Evolutionary conservation across 2,329 filamentous ascomycete genomes (phyloP).

Genomic region (Sphaerostilbella broomeana): DNA sequence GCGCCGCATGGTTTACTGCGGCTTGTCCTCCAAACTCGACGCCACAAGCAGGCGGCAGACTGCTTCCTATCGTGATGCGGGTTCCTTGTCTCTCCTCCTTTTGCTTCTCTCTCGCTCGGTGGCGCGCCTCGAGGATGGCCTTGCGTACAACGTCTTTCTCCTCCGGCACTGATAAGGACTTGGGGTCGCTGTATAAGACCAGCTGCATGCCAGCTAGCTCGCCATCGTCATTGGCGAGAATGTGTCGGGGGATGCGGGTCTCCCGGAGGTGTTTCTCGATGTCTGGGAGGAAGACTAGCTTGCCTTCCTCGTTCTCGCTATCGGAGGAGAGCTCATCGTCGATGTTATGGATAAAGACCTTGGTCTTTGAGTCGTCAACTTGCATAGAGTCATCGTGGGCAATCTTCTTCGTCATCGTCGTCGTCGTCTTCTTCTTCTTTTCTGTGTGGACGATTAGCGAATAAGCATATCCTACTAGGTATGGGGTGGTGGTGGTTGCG

Average conservation of each 20-base stretch:
- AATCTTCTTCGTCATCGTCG: too few species aligned
- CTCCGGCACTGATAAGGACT: constrained; percentile 66
- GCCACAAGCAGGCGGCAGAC: too few species aligned
- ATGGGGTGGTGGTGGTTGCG: too few species aligned
- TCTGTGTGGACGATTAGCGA: constrained; percentile 39
- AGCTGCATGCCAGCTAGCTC: constrained; percentile 61
- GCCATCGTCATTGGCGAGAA: constrained; percentile 53
- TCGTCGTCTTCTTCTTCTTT: too few species aligned
- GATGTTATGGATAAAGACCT: constrained; percentile 85
- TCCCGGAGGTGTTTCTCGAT: constrained; percentile 73
- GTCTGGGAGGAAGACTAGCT: constrained; percentile 74
- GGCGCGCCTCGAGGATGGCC: constrained; percentile 74
- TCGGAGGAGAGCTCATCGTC: constrained; percentile 71
- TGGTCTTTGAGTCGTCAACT: constrained; percentile 78
- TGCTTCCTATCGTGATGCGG: too few species aligned
- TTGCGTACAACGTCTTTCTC: constrained; percentile 72
- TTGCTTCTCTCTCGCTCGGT: constrained; percentile 56
- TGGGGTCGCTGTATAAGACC: constrained; percentile 77
- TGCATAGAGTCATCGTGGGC: constrained; percentile 64
- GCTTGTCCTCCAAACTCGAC: too few species aligned
- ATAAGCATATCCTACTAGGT: constrained; percentile 5
- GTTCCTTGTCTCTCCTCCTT: constrained; percentile 24
- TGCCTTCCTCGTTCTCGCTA: constrained; percentile 42
- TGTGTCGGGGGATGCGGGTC: constrained; percentile 60
- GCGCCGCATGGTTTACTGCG: not conserved